Evolutionary conservation across 495 filamentous ascomycete genomes (phyloP), one percentile per base, ranked within the genome.

Genomic region (Chaetomium fimeti): DNA sequence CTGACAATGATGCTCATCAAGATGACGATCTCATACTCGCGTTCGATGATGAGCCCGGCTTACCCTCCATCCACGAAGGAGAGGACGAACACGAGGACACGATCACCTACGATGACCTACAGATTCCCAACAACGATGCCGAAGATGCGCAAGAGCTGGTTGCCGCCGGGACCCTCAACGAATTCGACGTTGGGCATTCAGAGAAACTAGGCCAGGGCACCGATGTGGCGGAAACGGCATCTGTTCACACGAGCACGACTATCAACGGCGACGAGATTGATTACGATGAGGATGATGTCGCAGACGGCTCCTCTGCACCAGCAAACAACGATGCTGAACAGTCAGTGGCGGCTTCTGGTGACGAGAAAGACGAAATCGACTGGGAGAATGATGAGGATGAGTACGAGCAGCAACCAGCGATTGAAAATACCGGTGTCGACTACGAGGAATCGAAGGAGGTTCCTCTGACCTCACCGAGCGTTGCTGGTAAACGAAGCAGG

Each of bases 181-280:
- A 65, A 18, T 63, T 65, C 16, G 47, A 48, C 12, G 61, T 57
- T 51, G 49, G 66, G 51, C 56, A 54, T 25, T 16, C 22, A 18
- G 49, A 60, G 43, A 28, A 25, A 8, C 60, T 24, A 40, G 24
- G 32, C 16, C 28, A 40, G 57, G 49, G 8, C 32, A 36, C 55
- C 28, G 47, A 53, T 8, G 49, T 38, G 20, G 53, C 57, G 54
- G 68, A 64, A 55, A 47, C 60, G 9, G 29, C 42, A 22, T 72
- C 72, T 38, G 60, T 60, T 24, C 69, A 72, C 29, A 78, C 77
- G 15, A 80, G 78, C 60, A 73, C 73, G 7, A 82, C 79, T 8
- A 65, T 82, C 5, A 72, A 73, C 47, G 79, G 78, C 45, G 78
- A 84, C 61, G 80, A 82, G 53, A 81, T 82, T 38, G 78, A 77